Evolutionary conservation across 768 basidiomycete genomes (phyloP), one percentile per base, ranked within the genome.

Genomic region (Pisolithus tinctorius): DNA sequence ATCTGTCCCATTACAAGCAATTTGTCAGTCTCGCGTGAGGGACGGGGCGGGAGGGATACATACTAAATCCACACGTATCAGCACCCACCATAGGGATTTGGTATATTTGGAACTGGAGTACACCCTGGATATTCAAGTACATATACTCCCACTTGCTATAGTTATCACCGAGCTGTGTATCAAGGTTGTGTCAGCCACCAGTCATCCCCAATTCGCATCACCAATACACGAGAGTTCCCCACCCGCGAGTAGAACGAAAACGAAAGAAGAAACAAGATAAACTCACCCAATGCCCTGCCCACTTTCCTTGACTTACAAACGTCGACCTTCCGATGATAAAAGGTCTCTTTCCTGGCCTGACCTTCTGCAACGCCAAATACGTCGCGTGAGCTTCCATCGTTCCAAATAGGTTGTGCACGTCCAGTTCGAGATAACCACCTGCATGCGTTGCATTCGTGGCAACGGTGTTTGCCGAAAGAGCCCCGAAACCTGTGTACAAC

Each of bases 41-140:
- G 20, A 2, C 3, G 6, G 1, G 20, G 51, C 17, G 36, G 30
- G 17, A 36, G 45, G 3, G 29, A 13, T n/a, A 57, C 63, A 38
- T 29, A 67, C 66, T 57, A 55, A 67, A 63, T 3, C 67, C 67
- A 50, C 66, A 69, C 6, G 84, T 81, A 59, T 92, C 88, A 3
- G 87, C 84, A 17, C 88, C 89, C 85, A 90, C 87, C 70, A 90
- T 84, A 0, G 88, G 88, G 53, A 88, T 84, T 58, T 86, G 83
- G 76, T 84, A 90, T 13, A 89, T 68, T 65, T 89, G 86, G 77
- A 91, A 90, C 64, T 90, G 87, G 17, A 91, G 74, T 17, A 87
- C 70, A 16, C 86, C 87, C 69, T 88, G 80, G 48, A 90, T 84
- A 55, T 74, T 84, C 60, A 78, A 71, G 53, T 77, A 72, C 74